A percentile compares a stretch with the other conserved stretches of the same genome.
phyloP scores from a whole-genome alignment of 495 filamentous ascomycete genomes.

The Elasticomyces elasticus region DNA sequence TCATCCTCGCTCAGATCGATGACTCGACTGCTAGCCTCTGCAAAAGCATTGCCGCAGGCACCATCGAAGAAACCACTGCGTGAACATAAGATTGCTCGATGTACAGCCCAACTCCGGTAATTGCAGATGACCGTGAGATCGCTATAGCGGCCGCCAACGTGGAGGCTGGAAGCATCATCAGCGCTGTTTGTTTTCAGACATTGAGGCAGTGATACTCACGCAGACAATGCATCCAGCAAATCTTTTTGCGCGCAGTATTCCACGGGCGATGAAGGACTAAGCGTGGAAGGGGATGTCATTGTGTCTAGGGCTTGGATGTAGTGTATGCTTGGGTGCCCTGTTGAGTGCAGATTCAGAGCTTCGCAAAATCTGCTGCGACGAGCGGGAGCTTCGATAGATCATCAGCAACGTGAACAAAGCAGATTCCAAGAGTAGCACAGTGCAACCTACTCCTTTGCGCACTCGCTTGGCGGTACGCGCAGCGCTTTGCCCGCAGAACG shows the following conservation, averaged over 20 bases:
- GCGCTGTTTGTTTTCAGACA: neutral
- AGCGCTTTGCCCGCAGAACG: neutral
- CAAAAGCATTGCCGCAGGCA: slow-evolving; percentile 29
- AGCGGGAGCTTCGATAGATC: neutral
- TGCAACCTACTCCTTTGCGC: neutral
- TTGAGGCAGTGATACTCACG: slow-evolving; percentile 24
- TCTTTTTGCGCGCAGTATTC: slow-evolving; percentile 24
- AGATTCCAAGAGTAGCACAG: neutral
- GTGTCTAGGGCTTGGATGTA: too few relatives aligned
- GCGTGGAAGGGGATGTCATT: neutral
- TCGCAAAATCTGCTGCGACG: too few relatives aligned
- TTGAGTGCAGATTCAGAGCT: too few relatives aligned
- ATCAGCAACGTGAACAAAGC: too few relatives aligned
- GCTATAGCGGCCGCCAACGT: slow-evolving; percentile 31
- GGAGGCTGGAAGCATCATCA: slow-evolving; percentile 16
- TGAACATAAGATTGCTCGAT: slow-evolving; percentile 34
- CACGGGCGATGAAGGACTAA: neutral
- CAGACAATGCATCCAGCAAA: slow-evolving; percentile 30
- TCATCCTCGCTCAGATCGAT: slow-evolving; percentile 36
- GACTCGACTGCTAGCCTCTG: slow-evolving; percentile 27
- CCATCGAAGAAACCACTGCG: slow-evolving; percentile 34
- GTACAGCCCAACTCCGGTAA: slow-evolving; percentile 29
- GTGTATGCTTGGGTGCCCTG: too few relatives aligned
- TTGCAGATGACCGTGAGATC: slow-evolving; percentile 34
- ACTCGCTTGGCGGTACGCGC: neutral